Evolutionary conservation across 2,329 filamentous ascomycete genomes (phyloP).

Genomic region (Trichoderma arundinaceum): DNA sequence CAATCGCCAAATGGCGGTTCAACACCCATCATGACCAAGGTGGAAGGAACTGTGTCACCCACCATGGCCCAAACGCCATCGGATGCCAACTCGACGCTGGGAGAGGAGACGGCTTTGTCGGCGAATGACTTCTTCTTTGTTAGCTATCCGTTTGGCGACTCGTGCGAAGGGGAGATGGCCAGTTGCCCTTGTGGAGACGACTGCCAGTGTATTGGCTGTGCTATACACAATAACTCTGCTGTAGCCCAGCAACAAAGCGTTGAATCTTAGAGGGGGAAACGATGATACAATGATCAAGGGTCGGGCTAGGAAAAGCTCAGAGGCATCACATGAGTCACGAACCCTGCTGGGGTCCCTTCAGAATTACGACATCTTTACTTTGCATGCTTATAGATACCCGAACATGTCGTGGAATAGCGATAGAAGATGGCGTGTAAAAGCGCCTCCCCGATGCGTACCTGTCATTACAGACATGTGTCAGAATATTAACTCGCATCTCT

Average conservation of each 20-base stretch:
- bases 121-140: conserved; percentile 66
- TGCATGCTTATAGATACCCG: conserved; percentile 22
- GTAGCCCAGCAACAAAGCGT: neutral
- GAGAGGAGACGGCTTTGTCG: conserved; percentile 58
- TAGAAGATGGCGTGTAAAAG: conserved; percentile 18
- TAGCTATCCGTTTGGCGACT: conserved; percentile 56
- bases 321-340: neutral
- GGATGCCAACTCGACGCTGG: conserved; percentile 51
- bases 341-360: neutral
- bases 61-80: conserved; percentile 54
- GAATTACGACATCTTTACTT: neutral
- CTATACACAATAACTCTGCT: conserved; percentile 51
- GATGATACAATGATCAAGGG: neutral
- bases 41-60: conserved; percentile 46
- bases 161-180: conserved; percentile 55
- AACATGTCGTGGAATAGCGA: neutral
- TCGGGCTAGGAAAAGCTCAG: neutral
- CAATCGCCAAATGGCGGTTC: conserved; percentile 33
- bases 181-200: conserved; percentile 65
- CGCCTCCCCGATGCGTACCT: neutral
- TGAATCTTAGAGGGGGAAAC: neutral
- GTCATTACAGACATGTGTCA: neutral
- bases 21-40: conserved; percentile 31
- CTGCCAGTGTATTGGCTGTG: conserved; percentile 63
- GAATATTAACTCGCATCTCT: neutral